phyloP scores from a whole-genome alignment of 192 early-diverging fungal species.

The Entomortierella lignicola region DNA sequence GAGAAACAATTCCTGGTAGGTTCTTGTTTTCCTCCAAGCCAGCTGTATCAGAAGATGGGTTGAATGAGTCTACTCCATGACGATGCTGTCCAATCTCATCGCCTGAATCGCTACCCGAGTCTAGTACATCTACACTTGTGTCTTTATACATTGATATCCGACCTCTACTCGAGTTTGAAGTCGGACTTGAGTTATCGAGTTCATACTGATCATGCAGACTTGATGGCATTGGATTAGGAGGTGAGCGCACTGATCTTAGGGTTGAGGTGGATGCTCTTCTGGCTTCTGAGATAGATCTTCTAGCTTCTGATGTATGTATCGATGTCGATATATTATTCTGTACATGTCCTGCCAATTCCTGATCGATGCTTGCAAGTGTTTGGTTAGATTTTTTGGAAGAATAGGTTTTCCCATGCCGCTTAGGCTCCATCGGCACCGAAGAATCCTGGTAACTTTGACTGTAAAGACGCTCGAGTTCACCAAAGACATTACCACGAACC shows the following conservation, averaged over 20 bases:
- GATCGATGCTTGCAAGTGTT: neutral
- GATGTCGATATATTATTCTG: constrained; percentile 26
- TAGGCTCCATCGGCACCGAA: neutral
- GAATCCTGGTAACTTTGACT: constrained; percentile 21
- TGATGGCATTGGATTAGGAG: constrained; percentile 24
- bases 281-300: constrained; percentile 16
- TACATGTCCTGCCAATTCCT: too few relatives aligned
- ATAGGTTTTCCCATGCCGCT: neutral
- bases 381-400: constrained; percentile 2
- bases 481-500: constrained; percentile 44
- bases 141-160: constrained; percentile 31
- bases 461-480: constrained; percentile 44
- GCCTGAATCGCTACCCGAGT: constrained; percentile 15
- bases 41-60: neutral
- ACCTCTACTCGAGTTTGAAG: constrained; percentile 13
- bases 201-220: constrained; percentile 15
- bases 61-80: neutral
- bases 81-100: neutral
- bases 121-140: constrained; percentile 14
- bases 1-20: neutral
- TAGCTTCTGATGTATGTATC: constrained; percentile 14
- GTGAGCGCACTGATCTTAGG: constrained; percentile 14
- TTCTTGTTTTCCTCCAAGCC: neutral
- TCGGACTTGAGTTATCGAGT: constrained; percentile 10
- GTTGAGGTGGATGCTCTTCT: constrained; percentile 6